phyloP scores from a whole-genome alignment of 352 stramenopile genomes.

The Globisporangium parvum region DNA sequence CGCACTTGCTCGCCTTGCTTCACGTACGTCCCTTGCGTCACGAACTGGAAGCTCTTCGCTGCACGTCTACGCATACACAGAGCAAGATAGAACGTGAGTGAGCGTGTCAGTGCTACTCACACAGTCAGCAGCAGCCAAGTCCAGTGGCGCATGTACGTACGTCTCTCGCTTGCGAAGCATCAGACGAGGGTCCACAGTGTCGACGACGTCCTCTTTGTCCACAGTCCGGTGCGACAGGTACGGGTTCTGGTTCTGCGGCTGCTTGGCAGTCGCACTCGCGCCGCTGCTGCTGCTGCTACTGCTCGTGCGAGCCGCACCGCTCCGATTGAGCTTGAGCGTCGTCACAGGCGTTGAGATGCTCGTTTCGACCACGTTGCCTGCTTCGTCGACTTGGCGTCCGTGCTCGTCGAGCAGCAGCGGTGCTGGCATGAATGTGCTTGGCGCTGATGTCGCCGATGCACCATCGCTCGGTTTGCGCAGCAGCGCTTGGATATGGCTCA shows the following conservation, averaged over 20 bases:
- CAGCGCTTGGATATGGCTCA: slow-evolving; percentile 69
- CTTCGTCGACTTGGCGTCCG: slow-evolving; percentile 68
- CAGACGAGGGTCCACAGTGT: slow-evolving; percentile 65
- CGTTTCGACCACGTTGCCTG: slow-evolving; percentile 62
- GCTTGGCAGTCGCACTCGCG: slow-evolving; percentile 7
- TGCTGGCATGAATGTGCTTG: slow-evolving; percentile 60
- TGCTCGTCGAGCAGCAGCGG: slow-evolving; percentile 74
- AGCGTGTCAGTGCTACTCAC: background rate
- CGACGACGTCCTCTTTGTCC: slow-evolving; percentile 66
- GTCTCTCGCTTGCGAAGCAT: slow-evolving; percentile 75
- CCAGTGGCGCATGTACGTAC: slow-evolving; percentile 31
- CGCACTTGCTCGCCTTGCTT: slow-evolving; percentile 81
- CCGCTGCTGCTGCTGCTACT: no score
- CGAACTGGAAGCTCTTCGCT: slow-evolving; percentile 79
- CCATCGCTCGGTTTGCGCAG: slow-evolving; percentile 35
- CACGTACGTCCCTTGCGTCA: slow-evolving; percentile 78
- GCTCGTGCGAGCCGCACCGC: background rate
- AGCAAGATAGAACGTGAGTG: slow-evolving; percentile 11
- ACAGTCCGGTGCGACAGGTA: slow-evolving; percentile 75
- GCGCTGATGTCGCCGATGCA: background rate
- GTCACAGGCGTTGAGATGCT: slow-evolving; percentile 30
- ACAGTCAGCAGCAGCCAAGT: background rate
- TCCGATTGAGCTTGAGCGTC: slow-evolving; percentile 46
- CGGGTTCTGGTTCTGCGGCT: slow-evolving; percentile 54
- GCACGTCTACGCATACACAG: slow-evolving; percentile 35